A percentile compares a stretch with the other conserved stretches of the same genome.
phyloP scores from a whole-genome alignment of 768 basidiomycete genomes.

The Serendipita vermifera region DNA sequence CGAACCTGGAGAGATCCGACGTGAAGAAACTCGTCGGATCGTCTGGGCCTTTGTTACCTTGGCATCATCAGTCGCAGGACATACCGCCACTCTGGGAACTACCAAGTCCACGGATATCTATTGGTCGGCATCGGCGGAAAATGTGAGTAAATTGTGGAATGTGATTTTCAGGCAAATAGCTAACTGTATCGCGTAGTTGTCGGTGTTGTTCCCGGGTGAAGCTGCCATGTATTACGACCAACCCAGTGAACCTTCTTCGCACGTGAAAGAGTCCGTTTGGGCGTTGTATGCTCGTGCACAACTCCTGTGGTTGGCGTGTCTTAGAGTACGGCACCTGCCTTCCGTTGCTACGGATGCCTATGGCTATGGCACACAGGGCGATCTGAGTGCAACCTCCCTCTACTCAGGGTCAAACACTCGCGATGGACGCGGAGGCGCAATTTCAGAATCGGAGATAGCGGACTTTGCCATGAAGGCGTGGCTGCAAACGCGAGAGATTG shows the following conservation, averaged over 20 bases:
- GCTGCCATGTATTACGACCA: constrained; percentile 36
- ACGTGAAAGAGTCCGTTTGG: constrained; percentile 60
- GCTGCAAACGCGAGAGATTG: constrained; percentile 52
- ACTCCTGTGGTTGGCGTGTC: constrained; percentile 66
- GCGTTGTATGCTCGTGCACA: constrained; percentile 70
- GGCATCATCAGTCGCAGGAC: constrained; percentile 35
- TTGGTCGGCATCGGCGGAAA: constrained; percentile 23
- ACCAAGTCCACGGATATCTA: background rate
- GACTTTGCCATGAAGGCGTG: constrained; percentile 49
- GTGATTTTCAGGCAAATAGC: background rate
- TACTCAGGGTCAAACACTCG: background rate
- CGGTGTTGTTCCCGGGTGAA: constrained; percentile 64
- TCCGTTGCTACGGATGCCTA: background rate
- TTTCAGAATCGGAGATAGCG: constrained; percentile 39
- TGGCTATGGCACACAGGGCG: background rate
- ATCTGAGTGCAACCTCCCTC: background rate
- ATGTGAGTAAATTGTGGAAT: constrained; percentile 47
- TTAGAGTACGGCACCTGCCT: constrained; percentile 30
- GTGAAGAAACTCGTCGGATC: constrained; percentile 61
- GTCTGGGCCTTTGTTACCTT: constrained; percentile 65
- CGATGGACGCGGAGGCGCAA: constrained; percentile 21
- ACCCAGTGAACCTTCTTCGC: constrained; percentile 36
- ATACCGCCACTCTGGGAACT: constrained; percentile 34
- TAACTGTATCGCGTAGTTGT: constrained; percentile 32
- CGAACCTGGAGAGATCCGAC: constrained; percentile 40